Base-by-base conservation (phyloP, 352 stramenopile species). In the Pythium dissotocum region DNA sequence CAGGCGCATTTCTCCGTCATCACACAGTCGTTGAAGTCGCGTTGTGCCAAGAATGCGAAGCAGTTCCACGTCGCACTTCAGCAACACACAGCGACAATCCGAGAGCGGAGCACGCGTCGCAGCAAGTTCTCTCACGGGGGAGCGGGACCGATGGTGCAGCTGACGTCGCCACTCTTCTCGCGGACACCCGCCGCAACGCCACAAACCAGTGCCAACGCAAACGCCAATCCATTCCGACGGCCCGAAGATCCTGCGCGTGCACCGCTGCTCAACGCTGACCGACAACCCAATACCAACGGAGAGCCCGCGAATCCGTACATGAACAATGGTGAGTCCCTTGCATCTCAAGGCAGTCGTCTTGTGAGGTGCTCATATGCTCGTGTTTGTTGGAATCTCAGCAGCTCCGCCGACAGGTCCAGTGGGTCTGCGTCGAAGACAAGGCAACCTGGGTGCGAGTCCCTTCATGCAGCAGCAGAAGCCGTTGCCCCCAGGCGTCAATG, bases 41-140 rank as follows among this genome's bases (percentile, higher is more conserved):
- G 87, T 49, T 93, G 84, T 58, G 85, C 87, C 53, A 93, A 92
- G 67, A 93, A 83, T 65, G 82, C 82, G 49, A 92, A 93, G 67
- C 73, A 78, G 28, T 91, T 95, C 58, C 87, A 94, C 61, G 87
- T 70, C 51, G 71, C 71, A 8, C 65, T 81, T 35, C 75, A 81
- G 53, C 67, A 71, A n/a, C 75, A 76, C 42, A 77, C 75, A 24
- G 63, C 65, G 8, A 74, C 84, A 42, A 93, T 95, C 52, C 82
- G 83, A 46, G 85, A 93, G 55, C 83, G 83, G 21, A 93, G 79
- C 61, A 88, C 86, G 10, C 80, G 87, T 33, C 78, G 87, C 21
- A 93, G 80, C 73, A 93, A 92, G 69, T 94, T 94, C 32, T 92
- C 85, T 12, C 85, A 93, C 56, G 76, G 83, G 66, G 80, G 85